These are phyloP conservation scores for Cercospora nicotianae DNA, from an alignment of 2,329 filamentous ascomycete genomes.

Conservation along the genomic window DNA sequence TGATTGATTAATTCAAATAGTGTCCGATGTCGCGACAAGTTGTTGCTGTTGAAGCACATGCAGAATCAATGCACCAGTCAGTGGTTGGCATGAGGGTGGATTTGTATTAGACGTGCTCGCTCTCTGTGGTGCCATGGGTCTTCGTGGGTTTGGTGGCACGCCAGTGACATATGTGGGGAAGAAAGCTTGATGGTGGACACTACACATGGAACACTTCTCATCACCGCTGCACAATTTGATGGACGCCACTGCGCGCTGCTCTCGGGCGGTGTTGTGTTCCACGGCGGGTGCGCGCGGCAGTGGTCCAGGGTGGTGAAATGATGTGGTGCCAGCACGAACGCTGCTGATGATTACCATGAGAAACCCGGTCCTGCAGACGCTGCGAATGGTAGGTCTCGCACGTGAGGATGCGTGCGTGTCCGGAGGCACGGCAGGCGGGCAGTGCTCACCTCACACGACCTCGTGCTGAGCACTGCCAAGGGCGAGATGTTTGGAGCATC, in stretches of 20 bases:
- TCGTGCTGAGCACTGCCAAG: background rate
- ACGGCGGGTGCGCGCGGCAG: background rate
- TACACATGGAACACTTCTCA: background rate
- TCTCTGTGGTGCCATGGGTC: background rate
- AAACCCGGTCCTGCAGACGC: background rate
- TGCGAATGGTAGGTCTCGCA: background rate
- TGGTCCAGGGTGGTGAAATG: background rate
- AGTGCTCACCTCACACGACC: constrained; percentile 12
- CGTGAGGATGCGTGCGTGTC: constrained; percentile 1
- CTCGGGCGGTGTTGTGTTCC: background rate
- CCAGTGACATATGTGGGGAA: background rate
- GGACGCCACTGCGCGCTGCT: background rate
- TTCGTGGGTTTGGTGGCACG: background rate
- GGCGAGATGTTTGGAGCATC: background rate
- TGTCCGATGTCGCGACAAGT: background rate
- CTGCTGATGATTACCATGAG: background rate
- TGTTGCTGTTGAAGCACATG: background rate
- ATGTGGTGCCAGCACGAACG: background rate
- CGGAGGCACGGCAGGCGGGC: background rate
- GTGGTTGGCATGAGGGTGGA: background rate
- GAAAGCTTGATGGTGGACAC: background rate
- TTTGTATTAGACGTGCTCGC: background rate
- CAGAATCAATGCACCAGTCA: background rate
- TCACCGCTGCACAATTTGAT: background rate
- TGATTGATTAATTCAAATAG: background rate